Evolutionary conservation across 2,329 filamentous ascomycete species (phyloP).

Genomic region (Colletotrichum navitas): DNA sequence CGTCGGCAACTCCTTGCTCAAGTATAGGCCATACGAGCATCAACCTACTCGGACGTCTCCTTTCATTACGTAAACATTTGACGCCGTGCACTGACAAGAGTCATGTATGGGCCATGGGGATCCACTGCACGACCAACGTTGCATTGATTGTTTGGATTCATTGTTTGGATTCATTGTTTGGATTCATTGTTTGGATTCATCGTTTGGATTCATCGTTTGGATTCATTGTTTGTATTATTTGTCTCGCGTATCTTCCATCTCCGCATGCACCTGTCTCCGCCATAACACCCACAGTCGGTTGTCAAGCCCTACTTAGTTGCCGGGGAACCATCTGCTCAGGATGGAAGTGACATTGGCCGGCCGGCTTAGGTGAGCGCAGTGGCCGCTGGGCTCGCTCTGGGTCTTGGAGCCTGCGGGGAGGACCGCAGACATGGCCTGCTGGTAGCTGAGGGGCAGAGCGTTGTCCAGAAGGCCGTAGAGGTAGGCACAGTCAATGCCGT

Average conservation of each 20-base stretch:
- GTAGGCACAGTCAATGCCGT: constrained; percentile 47
- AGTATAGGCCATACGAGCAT: neutral
- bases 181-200: neutral
- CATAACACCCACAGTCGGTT: neutral
- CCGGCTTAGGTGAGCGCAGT: constrained; percentile 38
- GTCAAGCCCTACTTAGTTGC: constrained; percentile 15
- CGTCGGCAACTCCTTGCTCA: neutral
- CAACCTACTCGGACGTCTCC: neutral
- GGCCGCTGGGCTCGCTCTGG: constrained; percentile 33
- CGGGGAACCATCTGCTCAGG: constrained; percentile 37
- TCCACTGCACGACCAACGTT: neutral
- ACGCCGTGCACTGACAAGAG: neutral
- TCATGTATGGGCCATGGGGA: neutral
- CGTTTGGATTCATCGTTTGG: too few species aligned
- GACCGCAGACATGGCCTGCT: constrained; percentile 45
- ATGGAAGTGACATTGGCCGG: constrained; percentile 35
- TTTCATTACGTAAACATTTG: neutral
- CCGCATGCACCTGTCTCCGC: neutral
- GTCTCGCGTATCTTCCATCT: constrained; percentile 5
- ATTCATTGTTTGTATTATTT: neutral
- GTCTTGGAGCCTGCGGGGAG: constrained; percentile 36
- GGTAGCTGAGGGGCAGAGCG: constrained; percentile 44
- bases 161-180: neutral
- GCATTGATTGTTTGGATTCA: neutral
- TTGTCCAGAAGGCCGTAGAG: constrained; percentile 46